phyloP scores from a whole-genome alignment of 192 early-diverging fungal species.

The Allomyces macrogynus region DNA sequence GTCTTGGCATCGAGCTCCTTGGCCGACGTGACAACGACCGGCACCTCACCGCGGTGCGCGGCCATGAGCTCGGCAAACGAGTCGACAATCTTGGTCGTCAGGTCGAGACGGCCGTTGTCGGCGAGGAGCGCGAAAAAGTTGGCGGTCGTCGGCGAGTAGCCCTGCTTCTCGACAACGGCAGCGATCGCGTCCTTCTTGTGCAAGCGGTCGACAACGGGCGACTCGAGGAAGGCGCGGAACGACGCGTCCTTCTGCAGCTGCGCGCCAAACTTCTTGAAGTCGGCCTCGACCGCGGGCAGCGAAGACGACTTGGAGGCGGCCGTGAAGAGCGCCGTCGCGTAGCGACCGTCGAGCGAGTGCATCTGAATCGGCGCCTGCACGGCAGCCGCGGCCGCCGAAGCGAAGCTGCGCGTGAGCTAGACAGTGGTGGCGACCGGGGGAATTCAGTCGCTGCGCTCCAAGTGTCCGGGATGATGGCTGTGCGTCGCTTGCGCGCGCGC shows the following conservation, averaged over 20 bases:
- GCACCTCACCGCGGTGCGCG: slow-evolving; percentile 71
- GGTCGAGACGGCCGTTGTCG: slow-evolving; percentile 83
- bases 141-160: slow-evolving; percentile 54
- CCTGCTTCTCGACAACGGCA: slow-evolving; percentile 40
- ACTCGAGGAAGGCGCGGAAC: slow-evolving; percentile 54
- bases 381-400: too few species aligned
- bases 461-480: too few species aligned
- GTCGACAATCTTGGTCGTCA: slow-evolving; percentile 59
- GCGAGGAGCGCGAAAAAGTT: slow-evolving; percentile 83
- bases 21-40: slow-evolving; percentile 73
- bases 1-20: slow-evolving; percentile 59
- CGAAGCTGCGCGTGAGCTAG: too few species aligned
- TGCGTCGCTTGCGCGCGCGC: too few species aligned
- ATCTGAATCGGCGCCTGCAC: slow-evolving; percentile 56
- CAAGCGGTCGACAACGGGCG: slow-evolving; percentile 62
- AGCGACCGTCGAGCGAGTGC: slow-evolving; percentile 88
- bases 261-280: slow-evolving; percentile 46
- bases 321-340: slow-evolving; percentile 87
- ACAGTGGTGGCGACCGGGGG: too few species aligned
- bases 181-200: slow-evolving; percentile 58
- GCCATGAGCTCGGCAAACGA: slow-evolving; percentile 67
- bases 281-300: slow-evolving; percentile 63
- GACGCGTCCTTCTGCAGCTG: slow-evolving; percentile 50
- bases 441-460: too few species aligned
- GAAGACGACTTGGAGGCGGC: slow-evolving; percentile 68